A percentile compares a stretch with the other conserved stretches of the same genome.
Evolutionary conservation across 1,284 basidiomycete genomes (phyloP).

Genomic region (Gastroboletus turbinatus): DNA sequence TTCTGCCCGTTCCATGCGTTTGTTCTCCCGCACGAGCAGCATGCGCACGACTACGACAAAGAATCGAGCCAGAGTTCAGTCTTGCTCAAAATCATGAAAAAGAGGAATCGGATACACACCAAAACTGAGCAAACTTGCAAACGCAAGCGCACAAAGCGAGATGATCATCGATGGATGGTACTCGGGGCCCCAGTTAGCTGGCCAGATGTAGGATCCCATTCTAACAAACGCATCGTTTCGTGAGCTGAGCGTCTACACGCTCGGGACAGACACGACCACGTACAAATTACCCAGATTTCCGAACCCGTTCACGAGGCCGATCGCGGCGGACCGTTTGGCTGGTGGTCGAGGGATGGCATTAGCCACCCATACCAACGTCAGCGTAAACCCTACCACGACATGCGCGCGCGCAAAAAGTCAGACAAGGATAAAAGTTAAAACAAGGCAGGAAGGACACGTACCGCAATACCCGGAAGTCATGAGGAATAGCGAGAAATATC

Average conservation of each 20-base stretch:
- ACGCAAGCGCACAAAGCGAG: conserved; percentile 41
- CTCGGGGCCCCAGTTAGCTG: conserved; percentile 46
- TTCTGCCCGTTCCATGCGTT: conserved; percentile 46
- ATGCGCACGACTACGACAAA: conserved; percentile 43
- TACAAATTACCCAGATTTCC: conserved; percentile 36
- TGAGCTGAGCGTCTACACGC: not conserved
- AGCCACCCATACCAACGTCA: conserved; percentile 64
- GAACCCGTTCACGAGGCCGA: conserved; percentile 37
- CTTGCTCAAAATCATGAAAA: not conserved
- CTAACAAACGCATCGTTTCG: conserved; percentile 19
- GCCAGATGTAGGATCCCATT: conserved; percentile 56
- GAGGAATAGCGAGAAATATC: conserved; percentile 67
- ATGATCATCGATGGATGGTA: conserved; percentile 58
- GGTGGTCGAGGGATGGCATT: conserved; percentile 66
- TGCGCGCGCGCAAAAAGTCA: not conserved
- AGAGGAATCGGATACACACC: conserved; percentile 28
- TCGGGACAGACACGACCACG: conserved; percentile 27
- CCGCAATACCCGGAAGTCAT: conserved; percentile 61
- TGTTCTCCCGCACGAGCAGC: conserved; percentile 47
- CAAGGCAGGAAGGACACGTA: conserved; percentile 25
- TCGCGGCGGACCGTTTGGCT: conserved; percentile 52
- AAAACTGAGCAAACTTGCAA: conserved; percentile 39
- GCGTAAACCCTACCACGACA: conserved; percentile 47
- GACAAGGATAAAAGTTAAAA: not conserved
- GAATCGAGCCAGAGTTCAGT: not conserved